Conservation (phyloP, 441 rosid species). For the Bocquillonia castaneifolia region DNA sequence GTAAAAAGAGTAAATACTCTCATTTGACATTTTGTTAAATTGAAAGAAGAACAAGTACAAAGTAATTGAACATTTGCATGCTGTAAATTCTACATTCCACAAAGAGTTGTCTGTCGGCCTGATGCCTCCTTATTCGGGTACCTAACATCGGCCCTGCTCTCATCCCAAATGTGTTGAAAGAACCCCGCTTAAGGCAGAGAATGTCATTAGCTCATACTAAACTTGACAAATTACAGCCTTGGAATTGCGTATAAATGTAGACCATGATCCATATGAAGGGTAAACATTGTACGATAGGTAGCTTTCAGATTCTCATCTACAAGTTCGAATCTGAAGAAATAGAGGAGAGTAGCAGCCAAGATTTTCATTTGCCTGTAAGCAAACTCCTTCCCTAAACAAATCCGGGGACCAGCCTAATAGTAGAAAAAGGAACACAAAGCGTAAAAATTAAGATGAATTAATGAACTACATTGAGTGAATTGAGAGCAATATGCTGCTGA, state of each 20-base stretch:
- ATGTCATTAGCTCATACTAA: background rate
- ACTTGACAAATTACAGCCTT: constrained; percentile 14
- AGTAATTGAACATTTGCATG: too few relatives aligned
- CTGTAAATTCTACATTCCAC: too few relatives aligned
- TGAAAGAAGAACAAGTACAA: too few relatives aligned
- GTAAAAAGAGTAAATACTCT: too few relatives aligned
- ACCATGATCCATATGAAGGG: constrained; percentile 40
- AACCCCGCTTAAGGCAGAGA: too few relatives aligned
- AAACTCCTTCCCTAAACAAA: constrained; percentile 42
- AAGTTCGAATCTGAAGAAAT: constrained; percentile 32
- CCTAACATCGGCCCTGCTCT: too few relatives aligned
- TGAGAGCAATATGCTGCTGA: background rate
- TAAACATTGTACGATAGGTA: constrained; percentile 36
- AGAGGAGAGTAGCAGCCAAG: constrained; percentile 31
- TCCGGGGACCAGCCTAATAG: constrained; percentile 35
- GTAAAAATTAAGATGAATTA: background rate
- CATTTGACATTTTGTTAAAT: too few relatives aligned
- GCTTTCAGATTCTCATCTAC: too few relatives aligned
- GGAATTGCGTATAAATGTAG: constrained; percentile 31
- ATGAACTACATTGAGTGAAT: background rate
- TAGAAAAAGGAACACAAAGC: background rate
- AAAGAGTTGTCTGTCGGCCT: too few relatives aligned
- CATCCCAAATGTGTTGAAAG: too few relatives aligned
- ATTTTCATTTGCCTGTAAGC: constrained; percentile 44
- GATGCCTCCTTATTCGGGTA: too few relatives aligned